Conservation (phyloP, 2,329 filamentous ascomycete genomes). For the Aureobasidium pullulans region DNA sequence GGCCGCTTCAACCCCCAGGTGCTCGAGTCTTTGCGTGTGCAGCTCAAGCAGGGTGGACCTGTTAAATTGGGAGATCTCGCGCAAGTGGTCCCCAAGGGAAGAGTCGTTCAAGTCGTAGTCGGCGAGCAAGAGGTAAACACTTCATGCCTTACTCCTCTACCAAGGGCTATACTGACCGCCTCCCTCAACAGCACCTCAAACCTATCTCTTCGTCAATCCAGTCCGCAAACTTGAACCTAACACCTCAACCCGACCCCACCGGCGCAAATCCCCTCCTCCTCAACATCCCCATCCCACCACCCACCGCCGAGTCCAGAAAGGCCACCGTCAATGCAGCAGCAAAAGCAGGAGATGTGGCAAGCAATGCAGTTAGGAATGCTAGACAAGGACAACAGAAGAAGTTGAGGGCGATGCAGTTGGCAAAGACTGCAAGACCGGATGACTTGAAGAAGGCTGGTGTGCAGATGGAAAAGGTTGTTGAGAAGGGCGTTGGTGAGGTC, state of each 20-base stretch:
- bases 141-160: background rate
- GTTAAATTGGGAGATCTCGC: constrained; percentile 55
- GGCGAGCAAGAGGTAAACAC: constrained; percentile 55
- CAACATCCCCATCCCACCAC: constrained; percentile 49
- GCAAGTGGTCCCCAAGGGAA: constrained; percentile 59
- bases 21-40: constrained; percentile 55
- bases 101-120: constrained; percentile 54
- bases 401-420: constrained; percentile 36
- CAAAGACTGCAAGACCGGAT: constrained; percentile 38
- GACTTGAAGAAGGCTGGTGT: constrained; percentile 42
- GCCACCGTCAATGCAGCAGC: constrained; percentile 31
- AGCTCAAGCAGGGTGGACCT: constrained; percentile 39
- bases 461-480: constrained; percentile 45
- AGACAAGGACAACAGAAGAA: constrained; percentile 43
- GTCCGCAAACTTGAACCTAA: constrained; percentile 42
- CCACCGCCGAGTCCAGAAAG: constrained; percentile 49
- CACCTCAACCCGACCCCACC: constrained; percentile 43
- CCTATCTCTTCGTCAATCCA: constrained; percentile 47
- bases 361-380: constrained; percentile 35
- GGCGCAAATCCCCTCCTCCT: constrained; percentile 44
- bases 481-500: constrained; percentile 40
- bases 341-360: constrained; percentile 37
- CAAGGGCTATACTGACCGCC: no score
- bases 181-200: constrained; percentile 45
- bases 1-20: constrained; percentile 56